These are phyloP conservation scores for Ceratocystis variospora DNA, from an alignment of 2,329 filamentous ascomycete genomes.

Conservation along the genomic window DNA sequence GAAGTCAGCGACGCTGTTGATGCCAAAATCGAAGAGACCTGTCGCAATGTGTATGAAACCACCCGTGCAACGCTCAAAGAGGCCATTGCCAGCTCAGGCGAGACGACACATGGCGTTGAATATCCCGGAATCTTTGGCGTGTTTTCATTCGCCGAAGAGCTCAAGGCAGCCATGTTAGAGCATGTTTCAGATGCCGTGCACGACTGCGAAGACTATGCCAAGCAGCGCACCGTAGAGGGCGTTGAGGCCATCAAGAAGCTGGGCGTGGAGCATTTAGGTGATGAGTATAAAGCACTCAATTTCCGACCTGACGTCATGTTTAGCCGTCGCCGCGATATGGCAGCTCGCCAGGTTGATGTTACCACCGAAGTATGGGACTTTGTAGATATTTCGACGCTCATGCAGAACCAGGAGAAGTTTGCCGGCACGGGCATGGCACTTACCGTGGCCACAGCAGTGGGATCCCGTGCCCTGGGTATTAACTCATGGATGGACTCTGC, in stretches of 20 bases:
- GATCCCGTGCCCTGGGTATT: slow-evolving; percentile 66
- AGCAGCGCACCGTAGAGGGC: slow-evolving; percentile 59
- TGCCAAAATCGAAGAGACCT: slow-evolving; percentile 68
- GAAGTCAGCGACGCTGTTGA: slow-evolving; percentile 75
- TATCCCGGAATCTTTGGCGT: slow-evolving; percentile 77
- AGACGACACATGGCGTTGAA: slow-evolving; percentile 62
- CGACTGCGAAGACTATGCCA: slow-evolving; percentile 74
- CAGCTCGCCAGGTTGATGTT: slow-evolving; percentile 75
- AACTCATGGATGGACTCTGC: slow-evolving; percentile 83
- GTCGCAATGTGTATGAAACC: slow-evolving; percentile 71
- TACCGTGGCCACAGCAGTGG: slow-evolving; percentile 76
- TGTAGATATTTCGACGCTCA: slow-evolving; percentile 68
- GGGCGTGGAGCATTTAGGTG: slow-evolving; percentile 74
- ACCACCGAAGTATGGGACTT: slow-evolving; percentile 86
- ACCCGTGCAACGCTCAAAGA: slow-evolving; percentile 60
- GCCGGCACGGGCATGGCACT: slow-evolving; percentile 90
- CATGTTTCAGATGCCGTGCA: slow-evolving; percentile 69
- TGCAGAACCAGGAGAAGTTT: slow-evolving; percentile 87
- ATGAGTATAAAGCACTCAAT: slow-evolving; percentile 70
- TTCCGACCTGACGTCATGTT: slow-evolving; percentile 96
- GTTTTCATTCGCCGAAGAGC: slow-evolving; percentile 84
- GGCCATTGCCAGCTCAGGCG: slow-evolving; percentile 66
- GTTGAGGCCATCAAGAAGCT: slow-evolving; percentile 81
- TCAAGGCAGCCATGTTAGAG: slow-evolving; percentile 83
- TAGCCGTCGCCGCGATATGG: slow-evolving; percentile 61